These are phyloP conservation scores for Macrotyloma uniflorum DNA, from an alignment of 306 rosid species.

Conservation along the genomic window DNA sequence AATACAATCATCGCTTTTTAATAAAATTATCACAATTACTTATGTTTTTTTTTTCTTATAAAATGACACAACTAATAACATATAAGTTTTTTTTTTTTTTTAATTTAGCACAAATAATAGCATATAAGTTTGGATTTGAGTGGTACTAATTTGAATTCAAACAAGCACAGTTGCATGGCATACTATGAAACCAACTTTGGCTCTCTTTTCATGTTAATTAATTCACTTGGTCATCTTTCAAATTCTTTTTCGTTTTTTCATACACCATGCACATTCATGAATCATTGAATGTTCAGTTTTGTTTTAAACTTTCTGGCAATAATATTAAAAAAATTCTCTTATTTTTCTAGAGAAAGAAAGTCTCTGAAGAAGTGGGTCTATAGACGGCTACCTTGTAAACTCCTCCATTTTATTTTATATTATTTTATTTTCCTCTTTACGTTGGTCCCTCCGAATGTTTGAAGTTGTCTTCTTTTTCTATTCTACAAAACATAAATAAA, in stretches of 20 bases:
- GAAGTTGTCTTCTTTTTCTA: constrained; percentile 14
- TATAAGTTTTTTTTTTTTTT: no score
- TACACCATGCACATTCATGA: background rate
- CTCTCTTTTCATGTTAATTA: background rate
- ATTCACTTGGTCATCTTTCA: background rate
- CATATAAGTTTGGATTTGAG: background rate
- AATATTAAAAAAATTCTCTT: background rate
- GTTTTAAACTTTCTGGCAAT: background rate
- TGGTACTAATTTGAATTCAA: background rate
- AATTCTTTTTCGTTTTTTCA: background rate
- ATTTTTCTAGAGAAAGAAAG: background rate
- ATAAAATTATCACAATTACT: no score
- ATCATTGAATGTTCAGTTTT: background rate
- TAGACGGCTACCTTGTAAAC: background rate
- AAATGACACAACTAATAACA: no score
- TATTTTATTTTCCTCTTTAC: background rate
- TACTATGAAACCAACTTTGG: background rate
- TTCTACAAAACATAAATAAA: background rate
- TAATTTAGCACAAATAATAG: no score
- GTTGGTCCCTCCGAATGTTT: constrained; percentile 1
- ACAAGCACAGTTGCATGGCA: background rate
- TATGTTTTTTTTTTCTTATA: no score
- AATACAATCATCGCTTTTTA: no score
- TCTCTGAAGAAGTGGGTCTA: background rate
- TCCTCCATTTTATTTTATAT: background rate